Conservation (phyloP, 192 early-diverging fungal species). For the Radiomyces spectabilis region DNA sequence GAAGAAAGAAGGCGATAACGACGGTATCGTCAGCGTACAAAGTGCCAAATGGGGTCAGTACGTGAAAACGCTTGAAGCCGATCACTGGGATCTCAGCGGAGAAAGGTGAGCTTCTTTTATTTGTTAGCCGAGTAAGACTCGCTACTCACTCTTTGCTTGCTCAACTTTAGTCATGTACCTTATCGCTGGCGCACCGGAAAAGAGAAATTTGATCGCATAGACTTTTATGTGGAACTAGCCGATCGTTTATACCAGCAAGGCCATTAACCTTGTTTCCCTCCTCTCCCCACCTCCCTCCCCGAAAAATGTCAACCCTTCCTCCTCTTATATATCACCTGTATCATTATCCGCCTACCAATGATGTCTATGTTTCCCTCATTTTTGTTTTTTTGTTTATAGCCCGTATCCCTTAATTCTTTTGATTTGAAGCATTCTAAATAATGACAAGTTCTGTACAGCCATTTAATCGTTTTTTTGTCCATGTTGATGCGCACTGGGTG, state of each 20-base stretch:
- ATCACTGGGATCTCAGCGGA: constrained; percentile 85
- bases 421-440: no score
- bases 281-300: no score
- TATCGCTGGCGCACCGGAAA: constrained; percentile 2
- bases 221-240: constrained; percentile 27
- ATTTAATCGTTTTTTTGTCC: no score
- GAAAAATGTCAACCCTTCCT: no score
- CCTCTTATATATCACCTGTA: no score
- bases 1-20: constrained; percentile 80
- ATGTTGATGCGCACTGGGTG: no score
- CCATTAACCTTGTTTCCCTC: no score
- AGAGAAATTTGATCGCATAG: constrained; percentile 17
- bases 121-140: neutral
- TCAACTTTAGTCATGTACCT: neutral
- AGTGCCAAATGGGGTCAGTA: constrained; percentile 90
- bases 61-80: constrained; percentile 70
- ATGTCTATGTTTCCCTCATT: no score
- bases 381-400: no score
- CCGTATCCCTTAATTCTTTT: no score
- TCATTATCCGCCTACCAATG: no score
- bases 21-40: constrained; percentile 80
- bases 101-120: constrained; percentile 14
- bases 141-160: neutral
- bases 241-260: constrained; percentile 26
- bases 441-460: no score